Evolutionary conservation across 345 rosid genomes (phyloP), one percentile per base, ranked within the genome.

Genomic region (Salix brachista): DNA sequence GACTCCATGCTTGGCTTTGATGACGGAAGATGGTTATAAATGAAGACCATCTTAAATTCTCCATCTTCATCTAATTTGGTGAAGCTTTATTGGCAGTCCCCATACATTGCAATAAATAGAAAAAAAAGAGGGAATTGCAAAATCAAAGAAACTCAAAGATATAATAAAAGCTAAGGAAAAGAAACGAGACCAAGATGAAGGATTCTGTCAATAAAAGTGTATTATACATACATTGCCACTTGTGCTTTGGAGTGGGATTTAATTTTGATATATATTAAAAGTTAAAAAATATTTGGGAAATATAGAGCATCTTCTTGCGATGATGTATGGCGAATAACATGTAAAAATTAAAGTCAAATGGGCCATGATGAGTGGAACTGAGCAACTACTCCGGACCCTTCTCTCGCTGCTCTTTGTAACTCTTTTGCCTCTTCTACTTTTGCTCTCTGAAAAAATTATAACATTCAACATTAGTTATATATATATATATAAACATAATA

Each of bases 361-460:
- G 78, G 64, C 80, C 84, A 73, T 37, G 75, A 21, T 75, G 76
- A 54, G 66, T 78, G 69, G 73, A 39, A 66, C 25, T 41, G 41
- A 25, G 17, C 19, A 12, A 32, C 18, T 41, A 32, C 83, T 72
- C 71, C 80, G 52, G 74, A 19, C 61, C 67, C 76, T 60, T 81
- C 70, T 37, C 44, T 62, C 71, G n/a, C 52, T 82, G 85, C 74
- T 78, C 85, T 88, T 80, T 88, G 91, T 78, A 88, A 60, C 37
- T 64, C 84, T 52, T 77, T 77, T 62, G 72, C 75, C 67, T 77
- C 78, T 30, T 75, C 58, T 75, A 34, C 81, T 48, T 82, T 82
- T 44, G 74, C 66, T 71, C 70, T 82, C 84, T 82, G 70, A 67
- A 74, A 74, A 8, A 0, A 17, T 39, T 39, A 81, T 1, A 69